Evolutionary conservation across 306 rosid genomes (phyloP), one percentile per base, ranked within the genome.

Genomic region (Hippophae rhamnoides): DNA sequence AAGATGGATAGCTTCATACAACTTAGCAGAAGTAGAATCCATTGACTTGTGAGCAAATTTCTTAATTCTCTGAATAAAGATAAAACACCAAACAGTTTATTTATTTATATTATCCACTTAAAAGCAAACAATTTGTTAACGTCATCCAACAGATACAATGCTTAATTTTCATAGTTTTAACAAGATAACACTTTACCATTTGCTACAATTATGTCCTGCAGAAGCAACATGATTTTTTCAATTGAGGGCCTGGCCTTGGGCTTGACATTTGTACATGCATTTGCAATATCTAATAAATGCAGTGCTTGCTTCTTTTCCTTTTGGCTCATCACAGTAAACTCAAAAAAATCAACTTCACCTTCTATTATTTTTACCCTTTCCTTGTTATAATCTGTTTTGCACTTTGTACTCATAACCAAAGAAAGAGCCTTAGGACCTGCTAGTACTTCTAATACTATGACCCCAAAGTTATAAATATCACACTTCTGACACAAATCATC

Each of bases 391-490:
- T 57, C 64, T 3, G 13, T 49, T 8, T 7, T 7, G 9, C 44
- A 61, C 10, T 43, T 43, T 6, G 12, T 14, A 62, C 48, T 14
- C 13, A 46, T 46, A 46, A 46, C 50, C 53, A 49, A 13, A 45
- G 7, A 43, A 47, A 63, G 31, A 11, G 63, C 69, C 26, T 14
- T 52, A 1, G 54, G 55, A 6, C 69, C 69, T 14, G 64, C 69
- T 13, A 70, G 52, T 41, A 63, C 18, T 42, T 70, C 74, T 13
- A 70, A 10, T 2, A 62, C 43, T 49, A 57, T 62, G 43, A 70
- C 60, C 58, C 74, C 74, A 12, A 70, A 70, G 14, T 70, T 70
- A 59, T 56, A 56, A 44, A 70, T 51, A 43, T 70, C 74, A 25
- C 69, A 58, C 57, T 57, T 70, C 49, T 63, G 65, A 31, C 59